Evolutionary conservation across 208 protist species (phyloP).

Genomic region (Trypanosoma theileri): DNA sequence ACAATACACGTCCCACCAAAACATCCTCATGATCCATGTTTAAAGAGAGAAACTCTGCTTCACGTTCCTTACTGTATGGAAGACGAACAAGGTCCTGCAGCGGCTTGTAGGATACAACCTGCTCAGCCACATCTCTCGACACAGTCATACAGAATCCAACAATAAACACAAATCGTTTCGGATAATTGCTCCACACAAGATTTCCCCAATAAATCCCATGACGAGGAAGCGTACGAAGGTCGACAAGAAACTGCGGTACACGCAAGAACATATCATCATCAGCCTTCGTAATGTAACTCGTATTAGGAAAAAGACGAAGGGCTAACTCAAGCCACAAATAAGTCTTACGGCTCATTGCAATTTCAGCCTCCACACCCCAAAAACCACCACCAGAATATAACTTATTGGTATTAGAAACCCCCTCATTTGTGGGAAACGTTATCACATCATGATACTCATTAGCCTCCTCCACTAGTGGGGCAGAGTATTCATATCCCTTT

Average conservation of each 20-base stretch:
- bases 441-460: conserved; percentile 32
- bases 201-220: conserved; percentile 13
- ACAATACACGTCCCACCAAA: neutral
- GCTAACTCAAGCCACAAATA: conserved; percentile 41
- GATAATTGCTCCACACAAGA: neutral
- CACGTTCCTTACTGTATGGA: conserved; percentile 7
- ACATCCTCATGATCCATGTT: neutral
- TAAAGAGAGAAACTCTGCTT: neutral
- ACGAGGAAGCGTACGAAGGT: conserved; percentile 26
- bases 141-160: conserved; percentile 8
- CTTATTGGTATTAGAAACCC: conserved; percentile 25
- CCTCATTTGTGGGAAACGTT: conserved; percentile 38
- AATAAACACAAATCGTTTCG: neutral
- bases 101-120: conserved; percentile 1
- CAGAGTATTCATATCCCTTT: conserved; percentile 27
- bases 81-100: neutral
- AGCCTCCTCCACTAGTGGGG: conserved; percentile 38
- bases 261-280: conserved; percentile 55
- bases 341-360: conserved; percentile 50
- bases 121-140: neutral
- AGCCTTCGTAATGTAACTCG: conserved; percentile 46
- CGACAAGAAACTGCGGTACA: conserved; percentile 49
- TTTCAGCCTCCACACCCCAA: conserved; percentile 38
- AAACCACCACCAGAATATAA: too few relatives aligned
- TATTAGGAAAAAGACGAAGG: conserved; percentile 35